These are phyloP conservation scores for Pseudocercospora pini-densiflorae DNA, from an alignment of 2,329 filamentous ascomycete species.

Conservation along the genomic window DNA sequence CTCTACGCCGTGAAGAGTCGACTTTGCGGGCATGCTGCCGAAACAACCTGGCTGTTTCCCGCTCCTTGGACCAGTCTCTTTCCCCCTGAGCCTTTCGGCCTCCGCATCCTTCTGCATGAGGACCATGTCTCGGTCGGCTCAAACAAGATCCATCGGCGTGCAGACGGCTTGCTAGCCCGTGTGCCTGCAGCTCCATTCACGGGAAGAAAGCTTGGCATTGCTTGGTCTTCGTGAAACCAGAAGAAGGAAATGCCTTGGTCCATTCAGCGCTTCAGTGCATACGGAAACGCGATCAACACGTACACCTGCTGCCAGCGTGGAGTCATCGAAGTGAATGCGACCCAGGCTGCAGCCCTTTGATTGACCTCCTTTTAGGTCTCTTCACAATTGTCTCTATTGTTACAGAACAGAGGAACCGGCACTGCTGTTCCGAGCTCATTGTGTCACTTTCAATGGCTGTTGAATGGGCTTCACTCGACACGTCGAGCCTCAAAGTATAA, in stretches of 20 bases:
- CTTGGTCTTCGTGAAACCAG: slow-evolving; percentile 17
- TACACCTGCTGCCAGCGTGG: neutral
- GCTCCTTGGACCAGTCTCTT: slow-evolving; percentile 2
- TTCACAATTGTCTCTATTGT: slow-evolving; percentile 3
- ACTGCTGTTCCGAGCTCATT: slow-evolving; percentile 21
- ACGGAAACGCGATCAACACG: neutral
- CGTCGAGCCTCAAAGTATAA: slow-evolving; percentile 18
- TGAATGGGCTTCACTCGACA: slow-evolving; percentile 21
- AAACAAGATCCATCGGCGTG: slow-evolving; percentile 3
- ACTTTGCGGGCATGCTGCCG: neutral
- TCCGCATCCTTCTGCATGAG: neutral
- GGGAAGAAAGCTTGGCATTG: slow-evolving; percentile 18
- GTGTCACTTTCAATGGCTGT: slow-evolving; percentile 20
- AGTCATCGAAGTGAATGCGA: slow-evolving; percentile 16
- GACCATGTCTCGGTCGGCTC: slow-evolving; percentile 4
- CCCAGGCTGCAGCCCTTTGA: slow-evolving; percentile 11
- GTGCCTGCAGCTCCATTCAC: slow-evolving; percentile 4
- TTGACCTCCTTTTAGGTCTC: slow-evolving; percentile 1
- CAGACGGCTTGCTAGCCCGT: neutral
- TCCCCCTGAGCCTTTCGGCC: neutral
- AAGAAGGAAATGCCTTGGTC: slow-evolving; percentile 11
- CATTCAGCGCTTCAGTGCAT: slow-evolving; percentile 7
- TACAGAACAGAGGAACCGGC: slow-evolving; percentile 10
- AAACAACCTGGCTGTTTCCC: neutral
- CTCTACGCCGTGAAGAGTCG: slow-evolving; percentile 11